Conservation (phyloP, 495 filamentous ascomycete genomes). For the Penicillium ucsense region DNA sequence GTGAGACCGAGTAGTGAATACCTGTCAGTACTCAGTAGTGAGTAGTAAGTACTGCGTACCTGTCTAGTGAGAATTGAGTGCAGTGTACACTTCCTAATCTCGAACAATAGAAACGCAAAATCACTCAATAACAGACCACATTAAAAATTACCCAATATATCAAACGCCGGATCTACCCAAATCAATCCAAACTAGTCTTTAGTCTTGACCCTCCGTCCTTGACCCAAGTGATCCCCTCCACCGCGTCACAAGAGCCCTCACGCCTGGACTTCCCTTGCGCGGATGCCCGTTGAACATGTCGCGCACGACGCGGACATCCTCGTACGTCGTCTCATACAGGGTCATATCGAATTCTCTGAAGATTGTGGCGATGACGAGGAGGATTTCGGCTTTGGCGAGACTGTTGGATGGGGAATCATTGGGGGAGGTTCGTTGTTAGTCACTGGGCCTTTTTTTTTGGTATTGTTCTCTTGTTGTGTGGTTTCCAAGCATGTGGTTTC, state of each 20-base stretch:
- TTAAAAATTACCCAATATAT: no score
- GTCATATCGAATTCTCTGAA: slow-evolving; percentile 23
- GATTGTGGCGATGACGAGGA: slow-evolving; percentile 17
- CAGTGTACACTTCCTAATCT: no score
- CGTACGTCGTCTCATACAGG: slow-evolving; percentile 25
- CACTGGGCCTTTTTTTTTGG: no score
- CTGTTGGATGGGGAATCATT: slow-evolving; percentile 2
- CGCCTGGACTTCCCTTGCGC: slow-evolving; percentile 3
- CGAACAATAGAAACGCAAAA: no score
- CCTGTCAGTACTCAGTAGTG: no score
- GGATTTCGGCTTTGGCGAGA: slow-evolving; percentile 28
- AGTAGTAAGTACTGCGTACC: no score
- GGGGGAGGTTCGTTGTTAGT: no score
- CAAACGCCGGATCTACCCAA: no score
- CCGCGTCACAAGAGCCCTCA: slow-evolving; percentile 4
- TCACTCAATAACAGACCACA: no score
- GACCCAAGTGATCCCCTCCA: neutral
- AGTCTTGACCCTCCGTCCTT: neutral
- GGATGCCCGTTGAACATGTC: slow-evolving; percentile 15
- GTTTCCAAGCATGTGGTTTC: no score
- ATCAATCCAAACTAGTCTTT: neutral
- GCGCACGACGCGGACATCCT: slow-evolving; percentile 17
- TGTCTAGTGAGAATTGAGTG: no score
- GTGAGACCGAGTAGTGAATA: no score
- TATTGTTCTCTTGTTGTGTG: neutral